Conservation (phyloP, 495 filamentous ascomycete genomes). For the Endocarpon pusillum region DNA sequence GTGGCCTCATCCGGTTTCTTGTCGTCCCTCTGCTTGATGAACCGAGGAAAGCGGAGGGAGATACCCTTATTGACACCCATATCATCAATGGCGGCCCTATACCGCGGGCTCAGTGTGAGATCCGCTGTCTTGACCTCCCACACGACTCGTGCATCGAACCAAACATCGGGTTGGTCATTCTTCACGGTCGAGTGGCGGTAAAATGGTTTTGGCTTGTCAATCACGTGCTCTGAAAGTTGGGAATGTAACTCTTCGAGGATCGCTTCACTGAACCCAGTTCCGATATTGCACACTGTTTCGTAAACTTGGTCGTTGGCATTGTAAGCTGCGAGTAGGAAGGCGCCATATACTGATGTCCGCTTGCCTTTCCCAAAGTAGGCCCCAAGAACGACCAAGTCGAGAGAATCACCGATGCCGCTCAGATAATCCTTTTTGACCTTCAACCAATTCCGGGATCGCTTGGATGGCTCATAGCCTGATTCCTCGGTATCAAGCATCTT, state of each 20-base stretch:
- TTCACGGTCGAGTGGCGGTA: constrained; percentile 68
- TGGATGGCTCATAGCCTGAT: constrained; percentile 86
- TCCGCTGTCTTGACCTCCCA: constrained; percentile 98
- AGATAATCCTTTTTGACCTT: constrained; percentile 99
- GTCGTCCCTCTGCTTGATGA: constrained; percentile 77
- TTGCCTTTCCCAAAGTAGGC: constrained; percentile 92
- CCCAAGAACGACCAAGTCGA: constrained; percentile 89
- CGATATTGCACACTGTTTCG: constrained; percentile 96
- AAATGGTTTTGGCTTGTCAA: constrained; percentile 85
- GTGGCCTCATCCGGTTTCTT: constrained; percentile 92
- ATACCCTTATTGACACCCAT: constrained; percentile 58
- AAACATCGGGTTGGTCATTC: constrained; percentile 92
- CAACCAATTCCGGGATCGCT: constrained; percentile 91
- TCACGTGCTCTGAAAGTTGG: constrained; percentile 50
- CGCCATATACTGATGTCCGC: constrained; percentile 84
- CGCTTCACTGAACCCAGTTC: constrained; percentile 86
- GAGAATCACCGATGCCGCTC: constrained; percentile 76
- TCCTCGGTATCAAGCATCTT: constrained; percentile 93
- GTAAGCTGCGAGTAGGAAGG: constrained; percentile 89
- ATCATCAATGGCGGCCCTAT: constrained; percentile 61
- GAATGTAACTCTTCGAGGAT: constrained; percentile 67
- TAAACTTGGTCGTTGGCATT: constrained; percentile 61
- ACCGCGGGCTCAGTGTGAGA: constrained; percentile 78
- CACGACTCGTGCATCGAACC: constrained; percentile 86
- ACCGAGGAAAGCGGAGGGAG: constrained; percentile 75